Conservation (phyloP, 768 basidiomycete genomes). For the Boletus subparvulus region DNA sequence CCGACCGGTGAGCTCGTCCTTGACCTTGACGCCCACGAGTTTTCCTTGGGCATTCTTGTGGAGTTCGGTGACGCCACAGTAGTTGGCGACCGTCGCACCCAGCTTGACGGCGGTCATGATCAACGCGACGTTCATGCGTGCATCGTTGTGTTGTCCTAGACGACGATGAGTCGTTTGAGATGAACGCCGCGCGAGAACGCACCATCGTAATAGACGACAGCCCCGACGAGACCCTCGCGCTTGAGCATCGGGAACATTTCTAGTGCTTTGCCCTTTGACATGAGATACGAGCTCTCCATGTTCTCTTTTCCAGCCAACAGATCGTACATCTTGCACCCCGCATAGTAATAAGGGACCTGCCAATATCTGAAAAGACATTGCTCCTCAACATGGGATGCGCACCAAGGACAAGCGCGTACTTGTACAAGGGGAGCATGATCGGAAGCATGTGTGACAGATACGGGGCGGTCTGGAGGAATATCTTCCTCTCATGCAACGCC, state of each 20-base stretch:
- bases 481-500: conserved; percentile 87
- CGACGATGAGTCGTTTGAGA: background rate
- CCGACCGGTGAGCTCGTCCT: conserved; percentile 80
- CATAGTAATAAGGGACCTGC: conserved; percentile 96
- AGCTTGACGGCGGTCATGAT: conserved; percentile 93
- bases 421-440: conserved; percentile 97
- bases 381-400: conserved; percentile 3
- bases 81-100: conserved; percentile 86
- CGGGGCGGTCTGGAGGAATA: conserved; percentile 94
- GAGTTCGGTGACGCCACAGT: conserved; percentile 79
- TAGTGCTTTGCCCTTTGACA: conserved; percentile 90
- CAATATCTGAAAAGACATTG: conserved; percentile 59
- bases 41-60: conserved; percentile 66
- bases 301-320: conserved; percentile 93
- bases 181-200: conserved; percentile 14
- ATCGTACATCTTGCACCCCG: conserved; percentile 96
- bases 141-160: conserved; percentile 94
- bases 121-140: conserved; percentile 96
- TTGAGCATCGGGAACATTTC: conserved; percentile 98
- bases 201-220: conserved; percentile 98
- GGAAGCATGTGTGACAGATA: conserved; percentile 92
- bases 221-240: conserved; percentile 85
- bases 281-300: conserved; percentile 93
- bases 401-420: conserved; percentile 39
- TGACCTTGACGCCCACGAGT: conserved; percentile 69